Evolutionary conservation across 2,329 filamentous ascomycete species (phyloP), one percentile per base, ranked within the genome.

Genomic region (Cordyceps farinosa): DNA sequence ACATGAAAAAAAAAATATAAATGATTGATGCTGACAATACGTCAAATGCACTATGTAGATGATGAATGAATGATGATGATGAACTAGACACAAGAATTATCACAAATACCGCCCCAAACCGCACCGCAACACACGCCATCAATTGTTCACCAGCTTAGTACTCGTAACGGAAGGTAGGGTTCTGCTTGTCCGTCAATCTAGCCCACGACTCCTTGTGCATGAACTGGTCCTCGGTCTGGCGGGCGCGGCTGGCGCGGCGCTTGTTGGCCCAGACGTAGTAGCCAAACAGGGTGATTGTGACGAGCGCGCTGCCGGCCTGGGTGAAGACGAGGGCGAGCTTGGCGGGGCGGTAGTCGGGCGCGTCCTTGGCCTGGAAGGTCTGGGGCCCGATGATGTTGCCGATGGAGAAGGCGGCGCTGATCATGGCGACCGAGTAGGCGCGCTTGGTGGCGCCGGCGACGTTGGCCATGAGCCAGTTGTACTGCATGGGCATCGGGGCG

Each of bases 101-200:
- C 34, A 36, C 45, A 50, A n/a, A 53, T n/a, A 51, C 17, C 36
- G 17, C 22, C 58, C 30, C 11, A 27, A 11, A 22, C 11, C 48
- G 34, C 13, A 11, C 15, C 38, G 29, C 30, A 32, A 17, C 13
- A 44, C 6, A 15, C 34, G n/a, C 32, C 36, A n/a, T 32, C 3
- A 1, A 50, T 7, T 30, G 34, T 42, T n/a, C 11, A 34, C 27
- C 29, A 34, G 1, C 11, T 29, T 72, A 80, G 53, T 79, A 79
- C 2, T 74, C 74, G 68, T 87, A 87, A 53, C 82, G 78, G 69
- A 87, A 87, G 17, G 76, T 78, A 67, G 77, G 79, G 67, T 87
- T 87, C 73, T 87, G 80, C 69, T 72, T 78, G 65, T 87, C 85
- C 9, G 84, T 87, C 75, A 83, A 71, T 27, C 79, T 77, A 36